These are phyloP conservation scores for Ophiostoma quercus DNA, from an alignment of 2,329 filamentous ascomycete genomes.

Conservation along the genomic window DNA sequence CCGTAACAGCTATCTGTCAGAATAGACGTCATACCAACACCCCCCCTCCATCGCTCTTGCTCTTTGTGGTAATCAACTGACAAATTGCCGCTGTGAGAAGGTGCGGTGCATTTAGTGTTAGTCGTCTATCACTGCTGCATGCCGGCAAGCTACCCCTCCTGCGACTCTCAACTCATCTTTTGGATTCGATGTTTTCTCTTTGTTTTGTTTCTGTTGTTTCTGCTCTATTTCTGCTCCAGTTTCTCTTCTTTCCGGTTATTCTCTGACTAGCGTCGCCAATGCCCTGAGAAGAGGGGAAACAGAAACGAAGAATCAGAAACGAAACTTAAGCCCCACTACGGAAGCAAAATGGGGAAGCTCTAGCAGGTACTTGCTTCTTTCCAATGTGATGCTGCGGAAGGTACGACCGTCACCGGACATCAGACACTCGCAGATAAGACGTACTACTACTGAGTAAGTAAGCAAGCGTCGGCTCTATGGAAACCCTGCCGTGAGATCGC, in stretches of 20 bases:
- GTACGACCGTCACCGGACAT: background rate
- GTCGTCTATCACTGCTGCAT: background rate
- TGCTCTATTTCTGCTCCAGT: background rate
- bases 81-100: background rate
- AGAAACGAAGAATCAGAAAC: background rate
- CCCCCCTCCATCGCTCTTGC: background rate
- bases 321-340: background rate
- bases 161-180: no score
- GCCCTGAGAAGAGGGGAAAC: background rate
- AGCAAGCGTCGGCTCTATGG: background rate
- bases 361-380: background rate
- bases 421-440: background rate
- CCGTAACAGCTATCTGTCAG: background rate
- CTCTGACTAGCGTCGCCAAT: background rate
- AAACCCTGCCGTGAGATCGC: conserved; percentile 1
- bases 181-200: no score
- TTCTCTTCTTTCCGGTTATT: background rate
- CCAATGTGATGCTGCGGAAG: background rate
- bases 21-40: background rate
- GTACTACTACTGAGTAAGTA: background rate
- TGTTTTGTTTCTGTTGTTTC: background rate
- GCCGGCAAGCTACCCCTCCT: background rate
- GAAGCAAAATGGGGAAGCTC: conserved; percentile 7
- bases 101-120: background rate
- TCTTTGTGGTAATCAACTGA: background rate